phyloP scores from a whole-genome alignment of 176 grass and related monocot species.

The Panicum miliaceum region DNA sequence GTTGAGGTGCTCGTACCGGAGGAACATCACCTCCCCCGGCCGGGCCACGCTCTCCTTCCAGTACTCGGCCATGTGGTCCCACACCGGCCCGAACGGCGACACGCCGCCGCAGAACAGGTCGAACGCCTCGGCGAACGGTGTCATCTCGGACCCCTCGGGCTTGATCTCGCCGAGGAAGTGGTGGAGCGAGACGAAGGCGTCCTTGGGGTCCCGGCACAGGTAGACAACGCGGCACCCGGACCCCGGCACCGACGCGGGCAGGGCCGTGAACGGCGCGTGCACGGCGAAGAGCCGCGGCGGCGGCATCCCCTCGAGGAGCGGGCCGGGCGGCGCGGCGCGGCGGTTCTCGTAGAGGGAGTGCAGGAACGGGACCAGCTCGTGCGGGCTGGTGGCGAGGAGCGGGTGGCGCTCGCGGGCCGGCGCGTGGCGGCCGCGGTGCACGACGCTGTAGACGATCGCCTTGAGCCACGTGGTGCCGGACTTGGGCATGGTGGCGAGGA shows the following conservation, averaged over 20 bases:
- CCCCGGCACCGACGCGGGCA: constrained; percentile 25
- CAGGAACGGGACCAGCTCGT: constrained; percentile 48
- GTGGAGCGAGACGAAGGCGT: constrained; percentile 54
- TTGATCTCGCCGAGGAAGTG: constrained; percentile 36
- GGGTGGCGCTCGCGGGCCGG: constrained; percentile 38
- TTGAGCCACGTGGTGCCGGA: constrained; percentile 73
- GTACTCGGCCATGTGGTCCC: constrained; percentile 55
- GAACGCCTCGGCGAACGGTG: constrained; percentile 22
- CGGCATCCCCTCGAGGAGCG: constrained; percentile 33
- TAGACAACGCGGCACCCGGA: constrained; percentile 54
- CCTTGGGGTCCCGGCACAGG: constrained; percentile 63
- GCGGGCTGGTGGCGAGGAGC: constrained; percentile 44
- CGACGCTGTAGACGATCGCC: constrained; percentile 50
- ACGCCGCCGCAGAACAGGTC: constrained; percentile 43
- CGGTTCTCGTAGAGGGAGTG: constrained; percentile 35
- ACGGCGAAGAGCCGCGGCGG: constrained; percentile 50
- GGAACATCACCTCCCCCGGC: constrained; percentile 50
- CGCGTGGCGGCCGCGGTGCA: constrained; percentile 24
- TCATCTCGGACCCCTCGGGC: background rate
- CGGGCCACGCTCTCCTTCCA: constrained; percentile 46
- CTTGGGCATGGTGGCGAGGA: constrained; percentile 59
- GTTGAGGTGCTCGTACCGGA: constrained; percentile 55
- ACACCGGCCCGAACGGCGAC: constrained; percentile 41
- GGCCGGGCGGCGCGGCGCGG: background rate
- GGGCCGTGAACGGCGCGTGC: constrained; percentile 45